phyloP scores from a whole-genome alignment of 768 basidiomycete species.

The Leccinum arenicola region DNA sequence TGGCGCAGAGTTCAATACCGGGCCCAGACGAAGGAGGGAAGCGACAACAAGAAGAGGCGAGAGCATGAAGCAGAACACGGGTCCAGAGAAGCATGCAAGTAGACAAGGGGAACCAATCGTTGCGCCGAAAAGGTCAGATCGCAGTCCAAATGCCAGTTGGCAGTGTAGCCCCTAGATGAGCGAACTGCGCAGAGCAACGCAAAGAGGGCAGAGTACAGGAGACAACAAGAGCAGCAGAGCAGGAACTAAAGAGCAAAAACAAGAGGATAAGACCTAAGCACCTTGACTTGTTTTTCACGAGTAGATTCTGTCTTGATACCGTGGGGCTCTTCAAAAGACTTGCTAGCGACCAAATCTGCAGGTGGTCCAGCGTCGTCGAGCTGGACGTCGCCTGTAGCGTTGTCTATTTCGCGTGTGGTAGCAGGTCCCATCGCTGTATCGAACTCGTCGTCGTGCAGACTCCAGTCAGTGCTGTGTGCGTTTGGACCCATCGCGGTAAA shows the following conservation, averaged over 20 bases:
- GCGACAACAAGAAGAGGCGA: constrained; percentile 42
- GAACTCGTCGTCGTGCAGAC: constrained; percentile 43
- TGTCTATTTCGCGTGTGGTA: constrained; percentile 44
- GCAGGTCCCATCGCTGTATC: constrained; percentile 44
- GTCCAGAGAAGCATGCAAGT: constrained; percentile 36
- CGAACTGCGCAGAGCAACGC: constrained; percentile 16
- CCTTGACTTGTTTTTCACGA: constrained; percentile 82
- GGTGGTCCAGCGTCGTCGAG: constrained; percentile 23
- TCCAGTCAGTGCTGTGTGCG: constrained; percentile 40
- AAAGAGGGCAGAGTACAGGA: constrained; percentile 16
- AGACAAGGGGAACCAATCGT: constrained; percentile 36
- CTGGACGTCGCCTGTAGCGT: constrained; percentile 44
- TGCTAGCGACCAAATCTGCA: constrained; percentile 16
- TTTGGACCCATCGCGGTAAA: constrained; percentile 24
- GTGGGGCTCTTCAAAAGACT: constrained; percentile 43
- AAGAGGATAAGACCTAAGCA: constrained; percentile 70
- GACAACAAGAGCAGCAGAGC: constrained; percentile 21
- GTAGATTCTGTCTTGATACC: constrained; percentile 41
- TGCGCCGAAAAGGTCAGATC: constrained; percentile 23
- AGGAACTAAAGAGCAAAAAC: constrained; percentile 28
- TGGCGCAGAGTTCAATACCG: constrained; percentile 67
- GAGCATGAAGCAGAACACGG: constrained; percentile 25
- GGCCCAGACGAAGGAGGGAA: constrained; percentile 49
- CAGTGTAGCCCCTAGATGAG: constrained; percentile 19
- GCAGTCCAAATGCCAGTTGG: constrained; percentile 22